Percentiles rank a stretch among this genome's conserved stretches.
These are phyloP conservation scores for Fremontodendron californicum DNA, from an alignment of 345 rosid genomes.

Conservation along the genomic window DNA sequence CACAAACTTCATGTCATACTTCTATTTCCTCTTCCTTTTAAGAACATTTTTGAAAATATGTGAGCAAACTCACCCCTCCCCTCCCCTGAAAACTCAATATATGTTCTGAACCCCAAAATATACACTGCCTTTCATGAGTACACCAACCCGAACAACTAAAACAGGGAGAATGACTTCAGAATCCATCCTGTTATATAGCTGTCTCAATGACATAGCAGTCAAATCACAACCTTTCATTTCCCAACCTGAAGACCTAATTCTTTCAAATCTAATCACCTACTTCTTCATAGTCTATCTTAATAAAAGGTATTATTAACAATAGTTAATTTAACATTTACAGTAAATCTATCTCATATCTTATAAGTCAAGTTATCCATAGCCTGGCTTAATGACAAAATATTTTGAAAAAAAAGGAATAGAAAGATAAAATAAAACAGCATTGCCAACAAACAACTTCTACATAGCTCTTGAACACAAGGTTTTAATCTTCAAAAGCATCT, in stretches of 20 bases:
- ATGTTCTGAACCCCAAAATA: neutral
- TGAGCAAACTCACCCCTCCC: neutral
- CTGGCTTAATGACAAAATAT: neutral
- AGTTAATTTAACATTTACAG: neutral
- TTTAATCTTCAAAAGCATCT: constrained; percentile 3
- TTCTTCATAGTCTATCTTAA: neutral
- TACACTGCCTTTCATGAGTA: neutral
- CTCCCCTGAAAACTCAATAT: neutral
- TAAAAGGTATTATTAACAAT: neutral
- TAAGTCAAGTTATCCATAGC: neutral
- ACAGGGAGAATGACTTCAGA: neutral
- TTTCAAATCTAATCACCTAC: constrained; percentile 1
- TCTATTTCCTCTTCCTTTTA: neutral
- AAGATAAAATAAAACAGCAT: neutral
- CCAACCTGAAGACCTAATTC: neutral
- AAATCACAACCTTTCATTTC: neutral
- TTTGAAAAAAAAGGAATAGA: neutral
- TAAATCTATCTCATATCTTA: neutral
- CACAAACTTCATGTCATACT: neutral
- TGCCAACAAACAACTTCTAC: neutral
- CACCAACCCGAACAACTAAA: neutral
- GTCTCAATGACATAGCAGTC: neutral
- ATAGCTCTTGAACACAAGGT: neutral
- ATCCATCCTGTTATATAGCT: neutral
- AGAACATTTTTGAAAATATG: neutral